A percentile compares a stretch with the other conserved stretches of the same genome.
Evolutionary conservation across 31 red algal genomes (phyloP).

Genomic region (Porphyra umbilicalis): DNA sequence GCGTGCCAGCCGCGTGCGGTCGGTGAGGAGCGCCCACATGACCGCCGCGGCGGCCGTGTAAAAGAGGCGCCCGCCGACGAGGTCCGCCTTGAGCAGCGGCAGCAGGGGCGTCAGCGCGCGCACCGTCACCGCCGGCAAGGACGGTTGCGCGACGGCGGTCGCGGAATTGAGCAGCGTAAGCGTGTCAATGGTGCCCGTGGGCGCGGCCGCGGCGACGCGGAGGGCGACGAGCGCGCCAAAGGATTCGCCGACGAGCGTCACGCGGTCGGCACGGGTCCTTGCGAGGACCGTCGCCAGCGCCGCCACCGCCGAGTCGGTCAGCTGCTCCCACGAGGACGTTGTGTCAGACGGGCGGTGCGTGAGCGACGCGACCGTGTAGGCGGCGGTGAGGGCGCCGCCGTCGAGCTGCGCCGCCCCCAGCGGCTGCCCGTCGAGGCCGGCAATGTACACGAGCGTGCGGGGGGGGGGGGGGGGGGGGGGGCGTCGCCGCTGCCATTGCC

Average conservation of each 20-base stretch:
- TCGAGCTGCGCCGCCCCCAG: not conserved
- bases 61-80: not conserved
- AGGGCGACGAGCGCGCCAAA: conserved; percentile 7
- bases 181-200: not conserved
- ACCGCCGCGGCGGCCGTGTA: conserved; percentile 8
- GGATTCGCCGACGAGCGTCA: conserved; percentile 2
- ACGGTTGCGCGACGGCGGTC: conserved; percentile 1
- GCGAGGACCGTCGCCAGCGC: not conserved
- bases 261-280: not conserved
- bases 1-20: not conserved
- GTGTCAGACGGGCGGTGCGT: not conserved
- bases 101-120: conserved; percentile 1
- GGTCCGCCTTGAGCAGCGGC: not conserved
- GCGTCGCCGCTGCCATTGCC: not conserved
- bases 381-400: not conserved
- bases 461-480: not conserved
- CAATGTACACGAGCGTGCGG: not conserved
- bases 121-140: not conserved
- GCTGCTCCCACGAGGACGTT: not conserved
- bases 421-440: not conserved
- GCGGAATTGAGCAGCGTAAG: conserved; percentile 23
- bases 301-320: not conserved
- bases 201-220: not conserved
- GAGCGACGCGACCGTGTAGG: not conserved
- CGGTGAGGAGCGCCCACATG: conserved; percentile 16